Evolutionary conservation across 257 asterid species (phyloP), one percentile per base, ranked within the genome.

Genomic region (Striga asiatica): DNA sequence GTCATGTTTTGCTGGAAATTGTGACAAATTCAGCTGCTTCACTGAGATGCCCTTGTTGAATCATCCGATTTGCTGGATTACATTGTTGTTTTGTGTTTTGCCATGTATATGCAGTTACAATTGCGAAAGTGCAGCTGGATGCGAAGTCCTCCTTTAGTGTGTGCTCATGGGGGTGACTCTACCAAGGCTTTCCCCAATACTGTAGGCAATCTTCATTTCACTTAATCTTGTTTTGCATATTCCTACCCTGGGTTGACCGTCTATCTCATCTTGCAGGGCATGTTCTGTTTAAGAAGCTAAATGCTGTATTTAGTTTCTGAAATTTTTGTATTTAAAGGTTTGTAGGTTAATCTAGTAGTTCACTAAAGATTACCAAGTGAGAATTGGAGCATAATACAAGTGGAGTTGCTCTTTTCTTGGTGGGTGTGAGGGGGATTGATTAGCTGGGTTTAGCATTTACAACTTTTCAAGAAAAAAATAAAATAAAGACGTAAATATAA

Each of bases 161-260:
- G 98, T 73, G 98, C 98, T 55, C 98, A 91, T 74, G 98, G 98
- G 48, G 98, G 98, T 42, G 98, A 91, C 76, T 81, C 97, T n/a
- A 73, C 84, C 59, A 77, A 72, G 74, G 94, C 95, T 54, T 91
- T 91, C 69, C 96, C 98, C 25, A 91, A 87, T 66, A 91, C 96
- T 16, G 98, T 91, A 80, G 49, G 83, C 70, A 61, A 75, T 60
- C 19, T 50, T 10, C 45, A 27, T 60, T 46, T 58, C n/a, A 13
- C 65, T 38, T 63, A 56, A 50, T 21, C 42, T 62, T 20, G 1
- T 60, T 60, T 43, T 43, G 50, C 22, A 16, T 10, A 16, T 50
- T 8, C 5, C 2, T 47, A 25, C 48, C 46, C 16, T n/a, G 34
- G 39, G 32, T 54, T 21, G 10, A 37, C 22, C 16, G 11, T 55